Percentiles rank a stretch among this genome's conserved stretches.
Conservation (phyloP, 2,329 filamentous ascomycete species). For the Claviceps monticola region DNA sequence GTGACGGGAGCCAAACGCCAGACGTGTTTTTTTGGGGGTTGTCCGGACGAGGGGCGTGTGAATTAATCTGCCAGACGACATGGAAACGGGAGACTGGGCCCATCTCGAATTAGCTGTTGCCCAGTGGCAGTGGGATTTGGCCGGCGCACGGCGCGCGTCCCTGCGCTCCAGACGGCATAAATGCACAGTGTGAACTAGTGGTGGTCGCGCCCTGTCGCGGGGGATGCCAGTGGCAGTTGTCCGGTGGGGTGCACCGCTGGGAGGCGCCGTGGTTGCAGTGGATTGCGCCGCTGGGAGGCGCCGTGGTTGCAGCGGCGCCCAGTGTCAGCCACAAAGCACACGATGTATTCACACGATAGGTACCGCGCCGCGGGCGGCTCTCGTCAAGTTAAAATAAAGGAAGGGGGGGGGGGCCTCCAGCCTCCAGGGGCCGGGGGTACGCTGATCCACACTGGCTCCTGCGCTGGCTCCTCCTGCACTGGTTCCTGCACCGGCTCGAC, state of each 20-base stretch:
- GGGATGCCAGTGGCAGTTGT: too few relatives aligned
- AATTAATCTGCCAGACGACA: neutral
- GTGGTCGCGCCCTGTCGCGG: too few relatives aligned
- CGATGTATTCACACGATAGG: too few relatives aligned
- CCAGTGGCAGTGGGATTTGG: neutral
- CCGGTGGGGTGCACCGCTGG: too few relatives aligned
- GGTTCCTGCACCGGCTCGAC: neutral
- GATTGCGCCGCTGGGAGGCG: too few relatives aligned
- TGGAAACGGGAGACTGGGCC: neutral
- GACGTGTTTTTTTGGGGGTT: neutral
- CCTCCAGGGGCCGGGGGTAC: slow-evolving; percentile 1
- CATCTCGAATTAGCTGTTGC: neutral
- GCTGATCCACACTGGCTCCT: slow-evolving; percentile 1
- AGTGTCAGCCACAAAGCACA: too few relatives aligned
- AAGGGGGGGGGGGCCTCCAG: neutral
- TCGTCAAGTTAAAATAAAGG: neutral
- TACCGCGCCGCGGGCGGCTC: too few relatives aligned
- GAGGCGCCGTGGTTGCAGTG: too few relatives aligned
- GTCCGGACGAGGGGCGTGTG: neutral
- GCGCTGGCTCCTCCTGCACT: neutral
- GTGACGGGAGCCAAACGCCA: neutral
- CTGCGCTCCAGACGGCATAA: too few relatives aligned
- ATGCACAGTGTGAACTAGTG: too few relatives aligned
- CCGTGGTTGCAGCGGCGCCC: too few relatives aligned
- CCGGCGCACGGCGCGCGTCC: neutral